phyloP scores from a whole-genome alignment of 495 filamentous ascomycete genomes.

The Halenospora varia region DNA sequence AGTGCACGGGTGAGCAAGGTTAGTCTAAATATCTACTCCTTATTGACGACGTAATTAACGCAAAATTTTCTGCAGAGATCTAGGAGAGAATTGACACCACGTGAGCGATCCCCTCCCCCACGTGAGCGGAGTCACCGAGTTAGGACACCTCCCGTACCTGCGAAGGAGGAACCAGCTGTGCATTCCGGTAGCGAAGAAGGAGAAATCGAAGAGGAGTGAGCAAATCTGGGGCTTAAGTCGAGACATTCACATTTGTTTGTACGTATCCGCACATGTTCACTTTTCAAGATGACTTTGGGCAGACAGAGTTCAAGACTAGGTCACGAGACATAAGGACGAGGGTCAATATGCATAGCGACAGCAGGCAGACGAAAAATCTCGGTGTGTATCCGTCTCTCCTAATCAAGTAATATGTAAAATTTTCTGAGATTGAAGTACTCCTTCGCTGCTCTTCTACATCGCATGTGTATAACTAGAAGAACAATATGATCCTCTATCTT shows the following conservation, averaged over 20 bases:
- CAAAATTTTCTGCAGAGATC: constrained; percentile 41
- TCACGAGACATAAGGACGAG: background rate
- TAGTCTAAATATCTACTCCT: constrained; percentile 27
- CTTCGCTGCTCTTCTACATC: background rate
- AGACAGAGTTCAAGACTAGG: constrained; percentile 4
- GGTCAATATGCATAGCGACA: too few relatives aligned
- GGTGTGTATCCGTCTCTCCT: constrained; percentile 26
- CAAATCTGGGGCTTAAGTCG: background rate
- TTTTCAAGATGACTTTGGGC: constrained; percentile 24
- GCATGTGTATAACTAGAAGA: background rate
- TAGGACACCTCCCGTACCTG: constrained; percentile 45
- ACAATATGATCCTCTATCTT: too few relatives aligned
- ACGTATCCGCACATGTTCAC: constrained; percentile 23
- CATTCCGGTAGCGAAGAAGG: constrained; percentile 94
- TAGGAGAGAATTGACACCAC: constrained; percentile 50
- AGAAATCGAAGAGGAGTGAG: constrained; percentile 90
- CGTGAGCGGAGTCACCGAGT: constrained; percentile 50
- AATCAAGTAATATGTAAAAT: constrained; percentile 4
- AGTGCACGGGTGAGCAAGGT: constrained; percentile 61
- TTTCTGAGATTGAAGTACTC: background rate
- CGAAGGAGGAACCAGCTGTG: constrained; percentile 63
- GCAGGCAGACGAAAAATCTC: constrained; percentile 6
- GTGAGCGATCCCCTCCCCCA: constrained; percentile 53
- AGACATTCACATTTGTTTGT: constrained; percentile 10
- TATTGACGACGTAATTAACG: background rate